Evolutionary conservation across 2,329 filamentous ascomycete species (phyloP).

Genomic region (Arthroderma sp.): DNA sequence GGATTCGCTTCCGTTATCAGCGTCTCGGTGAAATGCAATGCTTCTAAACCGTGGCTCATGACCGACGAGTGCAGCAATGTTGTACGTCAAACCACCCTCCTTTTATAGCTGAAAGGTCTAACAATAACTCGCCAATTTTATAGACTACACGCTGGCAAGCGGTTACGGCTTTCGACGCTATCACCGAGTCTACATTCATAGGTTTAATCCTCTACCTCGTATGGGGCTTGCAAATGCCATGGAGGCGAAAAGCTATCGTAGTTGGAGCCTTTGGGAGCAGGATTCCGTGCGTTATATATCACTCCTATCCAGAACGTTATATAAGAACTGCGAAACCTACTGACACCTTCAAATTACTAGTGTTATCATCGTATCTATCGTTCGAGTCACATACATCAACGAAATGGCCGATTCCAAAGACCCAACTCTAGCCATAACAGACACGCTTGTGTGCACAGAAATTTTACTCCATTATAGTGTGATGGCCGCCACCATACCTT

Average conservation of each 20-base stretch:
- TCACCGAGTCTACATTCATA: slow-evolving; percentile 22
- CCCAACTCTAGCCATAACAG: slow-evolving; percentile 19
- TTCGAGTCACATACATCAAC: slow-evolving; percentile 23
- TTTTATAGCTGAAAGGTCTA: background rate
- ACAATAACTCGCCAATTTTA: background rate
- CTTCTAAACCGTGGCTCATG: slow-evolving; percentile 4
- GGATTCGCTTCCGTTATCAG: slow-evolving; percentile 13
- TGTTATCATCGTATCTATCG: slow-evolving; percentile 21
- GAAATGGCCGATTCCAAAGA: slow-evolving; percentile 16
- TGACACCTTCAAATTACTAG: slow-evolving; percentile 8
- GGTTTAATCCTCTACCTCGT: slow-evolving; percentile 21
- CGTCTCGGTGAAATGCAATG: slow-evolving; percentile 11
- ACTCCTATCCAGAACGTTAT: background rate
- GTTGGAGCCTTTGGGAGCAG: slow-evolving; percentile 25
- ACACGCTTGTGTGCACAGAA: slow-evolving; percentile 24
- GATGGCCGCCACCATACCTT: slow-evolving; percentile 29
- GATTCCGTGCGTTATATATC: slow-evolving; percentile 16
- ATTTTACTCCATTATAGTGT: slow-evolving; percentile 29
- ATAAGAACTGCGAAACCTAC: no score
- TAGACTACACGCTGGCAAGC: slow-evolving; percentile 21
- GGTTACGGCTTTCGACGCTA: slow-evolving; percentile 27
- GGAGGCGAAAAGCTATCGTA: slow-evolving; percentile 21
- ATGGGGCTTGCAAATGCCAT: slow-evolving; percentile 26
- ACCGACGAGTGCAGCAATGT: slow-evolving; percentile 3
- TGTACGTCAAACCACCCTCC: background rate